Conservation (phyloP, 768 basidiomycete genomes). For the Pholiota conissans region DNA sequence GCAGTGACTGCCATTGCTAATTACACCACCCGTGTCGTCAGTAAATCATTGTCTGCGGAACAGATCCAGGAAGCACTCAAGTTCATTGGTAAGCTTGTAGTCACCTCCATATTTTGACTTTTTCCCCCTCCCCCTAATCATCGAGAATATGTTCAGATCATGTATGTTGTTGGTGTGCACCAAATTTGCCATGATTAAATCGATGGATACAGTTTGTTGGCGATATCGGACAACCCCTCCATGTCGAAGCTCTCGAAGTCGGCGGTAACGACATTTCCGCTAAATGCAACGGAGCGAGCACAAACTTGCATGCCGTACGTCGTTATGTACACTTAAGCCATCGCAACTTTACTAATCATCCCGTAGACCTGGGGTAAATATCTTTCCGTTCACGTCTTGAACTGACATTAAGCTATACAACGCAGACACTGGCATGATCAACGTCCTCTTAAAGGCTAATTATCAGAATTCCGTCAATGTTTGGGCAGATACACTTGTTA, state of each 20-base stretch:
- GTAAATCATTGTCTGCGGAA: constrained; percentile 37
- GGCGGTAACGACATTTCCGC: constrained; percentile 47
- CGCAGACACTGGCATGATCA: constrained; percentile 44
- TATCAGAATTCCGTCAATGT: constrained; percentile 35
- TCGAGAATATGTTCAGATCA: constrained; percentile 24
- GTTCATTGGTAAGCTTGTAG: constrained; percentile 46
- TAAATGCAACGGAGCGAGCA: constrained; percentile 37
- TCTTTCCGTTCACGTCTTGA: not conserved
- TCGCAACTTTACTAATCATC: not conserved
- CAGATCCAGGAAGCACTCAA: constrained; percentile 53
- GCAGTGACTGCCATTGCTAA: constrained; percentile 57
- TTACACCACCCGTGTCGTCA: constrained; percentile 50
- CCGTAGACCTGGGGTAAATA: constrained; percentile 36
- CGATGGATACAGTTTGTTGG: constrained; percentile 37
- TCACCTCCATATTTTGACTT: not conserved
- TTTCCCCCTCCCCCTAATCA: not conserved
- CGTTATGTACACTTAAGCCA: not conserved
- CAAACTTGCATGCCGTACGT: constrained; percentile 45
- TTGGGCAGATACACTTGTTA: constrained; percentile 39
- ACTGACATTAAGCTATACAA: too few relatives aligned
- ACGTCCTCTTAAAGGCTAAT: constrained; percentile 31
- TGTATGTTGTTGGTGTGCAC: constrained; percentile 18
- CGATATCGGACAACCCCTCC: constrained; percentile 51
- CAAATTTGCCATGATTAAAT: not conserved
- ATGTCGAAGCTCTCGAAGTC: constrained; percentile 41